Evolutionary conservation across 2,329 filamentous ascomycete genomes (phyloP), one percentile per base, ranked within the genome.

Genomic region (Rutstroemia sp.): DNA sequence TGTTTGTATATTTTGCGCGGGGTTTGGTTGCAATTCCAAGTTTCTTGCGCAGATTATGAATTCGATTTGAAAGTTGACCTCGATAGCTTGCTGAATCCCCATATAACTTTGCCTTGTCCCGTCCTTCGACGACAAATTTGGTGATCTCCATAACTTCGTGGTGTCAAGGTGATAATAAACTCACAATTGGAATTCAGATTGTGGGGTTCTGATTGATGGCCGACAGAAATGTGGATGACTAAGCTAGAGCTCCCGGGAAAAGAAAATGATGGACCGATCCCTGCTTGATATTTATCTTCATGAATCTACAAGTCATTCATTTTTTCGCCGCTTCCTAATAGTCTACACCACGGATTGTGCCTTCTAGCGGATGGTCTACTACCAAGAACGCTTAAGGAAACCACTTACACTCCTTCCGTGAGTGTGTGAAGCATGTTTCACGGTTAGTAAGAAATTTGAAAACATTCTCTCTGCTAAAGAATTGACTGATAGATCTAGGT

Each of bases 11-110:
- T 76, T 96, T 97, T 65, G 87, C 87, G 63, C 90, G 87, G 74
- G 90, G 92, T 72, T 85, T 87, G 49, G 90, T 95, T 52, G 87
- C 82, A 67, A 91, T 85, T 49, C 87, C 88, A 55, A 97, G 81
- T 75, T 89, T 92, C 78, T 87, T 92, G 70, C 91, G 87, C 65
- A 88, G 79, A 68, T 87, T 90, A 70, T 90, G 86, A 58, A 99
- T 79, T 68, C 89, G 86, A 70, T 90, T 88, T 62, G 87, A 84
- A 51, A 95, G 79, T 70, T 90, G 88, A 49, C 78, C 77, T 67
- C 91, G 87, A 72, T 97, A 97, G 57, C 86, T 86, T 68, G 83
- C 83, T 75, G 96, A 92, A 74, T 96, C 91, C 65, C 91, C 92
- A 63, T 94, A 85, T 30, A 95, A 81, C 52, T 96, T 85, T 39